Conservation (phyloP, 345 rosid genomes). For the Firmiana major region DNA sequence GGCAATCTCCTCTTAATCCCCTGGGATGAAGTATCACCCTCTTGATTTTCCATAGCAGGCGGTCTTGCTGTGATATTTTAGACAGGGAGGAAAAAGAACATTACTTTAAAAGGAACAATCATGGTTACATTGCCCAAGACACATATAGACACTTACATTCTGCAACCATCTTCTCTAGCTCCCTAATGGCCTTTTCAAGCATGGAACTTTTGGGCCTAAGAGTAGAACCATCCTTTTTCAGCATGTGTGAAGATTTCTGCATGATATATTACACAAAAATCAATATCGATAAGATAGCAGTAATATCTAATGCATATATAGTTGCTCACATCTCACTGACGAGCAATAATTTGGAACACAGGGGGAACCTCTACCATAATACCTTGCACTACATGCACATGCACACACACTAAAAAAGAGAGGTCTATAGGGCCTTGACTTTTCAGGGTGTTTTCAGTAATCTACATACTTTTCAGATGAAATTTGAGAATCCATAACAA, state of each 20-base stretch:
- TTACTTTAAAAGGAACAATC: constrained; percentile 1
- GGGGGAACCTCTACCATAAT: too few species aligned
- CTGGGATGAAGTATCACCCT: constrained; percentile 63
- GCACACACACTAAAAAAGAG: background rate
- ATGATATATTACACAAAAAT: constrained; percentile 26
- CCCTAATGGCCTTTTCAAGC: constrained; percentile 88
- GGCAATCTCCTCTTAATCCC: constrained; percentile 80
- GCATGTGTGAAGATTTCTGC: constrained; percentile 47
- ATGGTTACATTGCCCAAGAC: constrained; percentile 1
- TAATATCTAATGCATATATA: background rate
- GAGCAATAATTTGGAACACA: constrained; percentile 1
- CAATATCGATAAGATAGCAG: constrained; percentile 9
- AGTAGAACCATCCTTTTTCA: constrained; percentile 57
- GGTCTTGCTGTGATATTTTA: constrained; percentile 66
- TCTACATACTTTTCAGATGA: background rate
- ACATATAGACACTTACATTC: constrained; percentile 62
- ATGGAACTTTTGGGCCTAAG: constrained; percentile 57
- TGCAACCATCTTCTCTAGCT: constrained; percentile 79
- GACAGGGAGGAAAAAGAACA: constrained; percentile 3
- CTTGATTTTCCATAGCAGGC: constrained; percentile 70
- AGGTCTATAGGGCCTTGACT: background rate
- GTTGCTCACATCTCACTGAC: background rate
- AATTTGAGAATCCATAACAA: background rate
- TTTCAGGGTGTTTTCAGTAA: background rate
- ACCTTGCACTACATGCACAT: too few species aligned